Conservation (phyloP, 495 filamentous ascomycete species). For the Podospora sp. region DNA sequence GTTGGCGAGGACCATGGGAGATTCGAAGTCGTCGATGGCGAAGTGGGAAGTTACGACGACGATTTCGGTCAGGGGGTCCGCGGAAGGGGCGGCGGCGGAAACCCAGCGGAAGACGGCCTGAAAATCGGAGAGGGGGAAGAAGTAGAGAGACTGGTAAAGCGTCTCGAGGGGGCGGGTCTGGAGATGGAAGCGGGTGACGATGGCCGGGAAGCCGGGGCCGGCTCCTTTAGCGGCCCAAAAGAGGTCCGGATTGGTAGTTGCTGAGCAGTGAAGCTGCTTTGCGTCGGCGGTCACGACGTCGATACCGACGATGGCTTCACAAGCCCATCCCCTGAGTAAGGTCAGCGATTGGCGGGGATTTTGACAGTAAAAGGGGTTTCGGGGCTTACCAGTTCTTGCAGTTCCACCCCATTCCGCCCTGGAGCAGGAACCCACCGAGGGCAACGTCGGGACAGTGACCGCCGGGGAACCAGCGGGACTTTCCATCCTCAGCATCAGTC, state of each 20-base stretch:
- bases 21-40: slow-evolving; percentile 21
- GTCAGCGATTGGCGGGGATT: background rate
- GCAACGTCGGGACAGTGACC: slow-evolving; percentile 62
- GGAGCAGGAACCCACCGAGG: slow-evolving; percentile 56
- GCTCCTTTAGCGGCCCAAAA: slow-evolving; percentile 56
- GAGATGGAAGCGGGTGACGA: slow-evolving; percentile 54
- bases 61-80: slow-evolving; percentile 48
- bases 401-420: slow-evolving; percentile 62
- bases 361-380: background rate
- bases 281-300: slow-evolving; percentile 55
- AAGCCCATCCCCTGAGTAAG: slow-evolving; percentile 53
- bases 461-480: slow-evolving; percentile 51
- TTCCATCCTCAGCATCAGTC: slow-evolving; percentile 25
- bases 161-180: slow-evolving; percentile 34
- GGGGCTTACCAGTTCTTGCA: slow-evolving; percentile 36
- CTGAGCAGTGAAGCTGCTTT: slow-evolving; percentile 41
- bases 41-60: slow-evolving; percentile 42
- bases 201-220: slow-evolving; percentile 55
- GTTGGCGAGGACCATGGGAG: slow-evolving; percentile 41
- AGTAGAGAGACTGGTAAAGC: slow-evolving; percentile 49
- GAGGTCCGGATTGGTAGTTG: slow-evolving; percentile 48
- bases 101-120: slow-evolving; percentile 48
- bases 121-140: slow-evolving; percentile 47
- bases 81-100: slow-evolving; percentile 39
- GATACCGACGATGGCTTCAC: slow-evolving; percentile 49